Evolutionary conservation across 768 basidiomycete genomes (phyloP).

Genomic region (Psilocybe tampanensis): DNA sequence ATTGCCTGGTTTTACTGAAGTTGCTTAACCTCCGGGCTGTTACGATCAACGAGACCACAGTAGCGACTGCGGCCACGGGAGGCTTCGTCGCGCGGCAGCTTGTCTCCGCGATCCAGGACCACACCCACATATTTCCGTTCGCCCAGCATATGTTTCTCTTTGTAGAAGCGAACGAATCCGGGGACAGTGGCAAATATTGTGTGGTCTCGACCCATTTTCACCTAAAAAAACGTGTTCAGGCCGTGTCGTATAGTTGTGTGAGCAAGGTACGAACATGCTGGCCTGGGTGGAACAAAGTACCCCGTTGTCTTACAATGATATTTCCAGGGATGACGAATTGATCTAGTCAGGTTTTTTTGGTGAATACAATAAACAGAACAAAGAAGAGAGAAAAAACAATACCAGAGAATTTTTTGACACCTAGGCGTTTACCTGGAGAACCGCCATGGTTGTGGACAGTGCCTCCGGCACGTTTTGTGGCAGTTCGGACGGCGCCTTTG

Average conservation of each 20-base stretch:
- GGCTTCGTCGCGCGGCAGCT: constrained; percentile 80
- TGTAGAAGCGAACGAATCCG: constrained; percentile 95
- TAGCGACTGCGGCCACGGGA: constrained; percentile 79
- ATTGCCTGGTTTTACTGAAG: constrained; percentile 1
- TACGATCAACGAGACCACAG: constrained; percentile 77
- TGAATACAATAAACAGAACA: not conserved
- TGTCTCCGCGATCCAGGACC: constrained; percentile 80
- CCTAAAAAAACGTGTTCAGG: constrained; percentile 45
- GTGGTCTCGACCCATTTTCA: constrained; percentile 91
- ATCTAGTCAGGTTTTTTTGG: constrained; percentile 51
- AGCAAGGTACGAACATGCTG: constrained; percentile 69
- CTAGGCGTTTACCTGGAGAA: constrained; percentile 90
- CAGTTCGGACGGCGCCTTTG: constrained; percentile 81
- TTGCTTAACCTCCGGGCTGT: constrained; percentile 25
- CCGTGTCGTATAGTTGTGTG: not conserved
- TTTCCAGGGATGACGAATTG: constrained; percentile 92
- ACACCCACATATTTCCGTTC: constrained; percentile 85
- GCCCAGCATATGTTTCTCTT: constrained; percentile 69
- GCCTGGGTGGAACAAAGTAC: constrained; percentile 90
- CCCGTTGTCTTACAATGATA: constrained; percentile 95
- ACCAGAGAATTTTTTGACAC: constrained; percentile 97
- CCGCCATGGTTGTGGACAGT: constrained; percentile 92
- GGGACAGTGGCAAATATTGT: constrained; percentile 90
- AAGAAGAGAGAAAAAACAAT: constrained; percentile 6
- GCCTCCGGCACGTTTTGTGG: constrained; percentile 96